A percentile compares a stretch with the other conserved stretches of the same genome.
These are phyloP conservation scores for Oenanthe javanica DNA, from an alignment of 140 eudicot genomes.

Conservation along the genomic window DNA sequence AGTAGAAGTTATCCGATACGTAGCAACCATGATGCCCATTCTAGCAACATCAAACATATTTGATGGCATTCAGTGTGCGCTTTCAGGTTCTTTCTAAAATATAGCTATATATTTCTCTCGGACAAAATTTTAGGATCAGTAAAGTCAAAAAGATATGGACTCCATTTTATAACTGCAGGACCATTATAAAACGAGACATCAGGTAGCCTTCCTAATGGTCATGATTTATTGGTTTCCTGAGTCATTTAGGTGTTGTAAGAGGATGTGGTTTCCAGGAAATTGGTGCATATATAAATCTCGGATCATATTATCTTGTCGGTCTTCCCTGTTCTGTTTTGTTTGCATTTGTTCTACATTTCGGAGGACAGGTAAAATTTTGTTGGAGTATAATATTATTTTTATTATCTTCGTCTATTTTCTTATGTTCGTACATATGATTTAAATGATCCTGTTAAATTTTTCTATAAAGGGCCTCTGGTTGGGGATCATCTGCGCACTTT, in stretches of 20 bases:
- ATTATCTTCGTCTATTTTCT: neutral
- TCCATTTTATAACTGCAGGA: neutral
- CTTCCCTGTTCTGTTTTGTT: slow-evolving; percentile 58
- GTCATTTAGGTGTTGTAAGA: slow-evolving; percentile 49
- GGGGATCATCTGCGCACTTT: slow-evolving; percentile 37
- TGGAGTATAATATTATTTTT: neutral
- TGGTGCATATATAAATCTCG: slow-evolving; percentile 76
- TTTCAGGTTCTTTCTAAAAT: slow-evolving; percentile 42
- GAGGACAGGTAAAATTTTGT: slow-evolving; percentile 52
- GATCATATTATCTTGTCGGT: slow-evolving; percentile 82
- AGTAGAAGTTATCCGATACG: slow-evolving; percentile 55
- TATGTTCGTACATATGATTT: neutral
- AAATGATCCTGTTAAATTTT: neutral
- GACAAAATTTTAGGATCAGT: neutral
- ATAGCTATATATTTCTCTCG: neutral
- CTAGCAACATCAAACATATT: slow-evolving; percentile 57
- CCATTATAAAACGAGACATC: neutral
- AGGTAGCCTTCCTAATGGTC: neutral
- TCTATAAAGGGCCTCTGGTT: slow-evolving; percentile 66
- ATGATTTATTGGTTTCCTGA: neutral
- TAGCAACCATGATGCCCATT: slow-evolving; percentile 66
- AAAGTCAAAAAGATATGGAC: neutral
- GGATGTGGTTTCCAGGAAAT: slow-evolving; percentile 83
- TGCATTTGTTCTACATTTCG: slow-evolving; percentile 52
- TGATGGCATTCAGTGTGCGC: slow-evolving; percentile 71